A percentile compares a stretch with the other conserved stretches of the same genome.
Conservation (phyloP, 306 rosid species). For the Prunus fruticosa region DNA sequence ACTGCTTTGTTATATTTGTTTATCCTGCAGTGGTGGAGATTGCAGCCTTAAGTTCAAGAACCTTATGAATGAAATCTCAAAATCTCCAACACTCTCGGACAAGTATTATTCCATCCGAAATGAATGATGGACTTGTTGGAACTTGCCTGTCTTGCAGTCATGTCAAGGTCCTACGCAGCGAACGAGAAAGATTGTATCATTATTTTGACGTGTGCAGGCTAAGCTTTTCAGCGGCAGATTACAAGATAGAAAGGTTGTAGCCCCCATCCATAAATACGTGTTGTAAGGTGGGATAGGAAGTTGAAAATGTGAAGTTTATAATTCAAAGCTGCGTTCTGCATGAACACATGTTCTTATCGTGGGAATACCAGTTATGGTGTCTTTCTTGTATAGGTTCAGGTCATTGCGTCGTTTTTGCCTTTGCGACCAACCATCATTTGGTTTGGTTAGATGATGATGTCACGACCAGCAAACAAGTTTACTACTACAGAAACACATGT, state of each 20-base stretch:
- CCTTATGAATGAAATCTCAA: slow-evolving; percentile 84
- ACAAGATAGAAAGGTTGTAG: not conserved
- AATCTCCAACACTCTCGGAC: slow-evolving; percentile 69
- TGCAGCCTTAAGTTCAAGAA: slow-evolving; percentile 90
- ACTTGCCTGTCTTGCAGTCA: not conserved
- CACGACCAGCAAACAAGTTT: not conserved
- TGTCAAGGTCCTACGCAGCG: slow-evolving; percentile 4
- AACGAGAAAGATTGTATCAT: not conserved
- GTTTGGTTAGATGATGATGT: not conserved
- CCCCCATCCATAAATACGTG: not conserved
- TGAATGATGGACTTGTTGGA: slow-evolving; percentile 47
- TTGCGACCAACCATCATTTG: slow-evolving; percentile 1
- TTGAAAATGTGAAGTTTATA: no score
- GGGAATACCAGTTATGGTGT: slow-evolving; percentile 10
- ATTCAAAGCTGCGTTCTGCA: not conserved
- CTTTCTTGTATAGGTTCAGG: slow-evolving; percentile 29
- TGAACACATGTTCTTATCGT: not conserved
- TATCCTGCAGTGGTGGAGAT: slow-evolving; percentile 86
- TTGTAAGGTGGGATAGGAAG: no score
- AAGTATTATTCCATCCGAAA: slow-evolving; percentile 86
- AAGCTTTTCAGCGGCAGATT: not conserved
- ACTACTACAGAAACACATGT: not conserved
- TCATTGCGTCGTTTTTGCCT: slow-evolving; percentile 1
- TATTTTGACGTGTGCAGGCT: not conserved
- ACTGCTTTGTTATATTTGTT: slow-evolving; percentile 13